These are phyloP conservation scores for Ambrosiella beaveri DNA, from an alignment of 2,329 filamentous ascomycete species.

Conservation along the genomic window DNA sequence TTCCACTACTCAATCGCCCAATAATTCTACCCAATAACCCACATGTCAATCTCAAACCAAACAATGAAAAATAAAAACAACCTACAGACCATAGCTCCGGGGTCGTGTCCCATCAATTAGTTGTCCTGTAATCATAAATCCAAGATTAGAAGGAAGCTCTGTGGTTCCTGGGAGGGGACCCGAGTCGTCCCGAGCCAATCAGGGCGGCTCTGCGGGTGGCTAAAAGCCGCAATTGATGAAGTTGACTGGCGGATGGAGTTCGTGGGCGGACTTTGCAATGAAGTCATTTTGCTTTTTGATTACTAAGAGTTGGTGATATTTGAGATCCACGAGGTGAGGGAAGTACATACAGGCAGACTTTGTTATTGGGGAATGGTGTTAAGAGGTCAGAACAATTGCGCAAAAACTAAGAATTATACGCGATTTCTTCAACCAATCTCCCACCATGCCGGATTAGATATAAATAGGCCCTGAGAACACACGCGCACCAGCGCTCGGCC, in stretches of 20 bases:
- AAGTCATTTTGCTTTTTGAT: not conserved
- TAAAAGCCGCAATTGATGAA: not conserved
- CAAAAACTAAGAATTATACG: no score
- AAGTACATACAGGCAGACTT: no score
- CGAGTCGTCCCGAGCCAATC: constrained; percentile 11
- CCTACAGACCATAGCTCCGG: no score
- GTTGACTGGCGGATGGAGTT: not conserved
- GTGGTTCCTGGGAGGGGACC: not conserved
- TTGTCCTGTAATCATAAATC: not conserved
- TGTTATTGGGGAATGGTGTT: not conserved
- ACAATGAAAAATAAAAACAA: no score
- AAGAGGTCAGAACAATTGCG: not conserved
- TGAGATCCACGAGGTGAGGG: no score
- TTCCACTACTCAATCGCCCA: no score
- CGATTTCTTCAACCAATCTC: no score
- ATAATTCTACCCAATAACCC: no score
- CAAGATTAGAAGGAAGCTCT: not conserved
- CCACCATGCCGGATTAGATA: no score
- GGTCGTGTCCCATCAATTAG: not conserved
- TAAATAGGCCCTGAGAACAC: no score
- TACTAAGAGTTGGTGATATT: not conserved
- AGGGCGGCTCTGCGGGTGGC: not conserved
- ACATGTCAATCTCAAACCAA: no score
- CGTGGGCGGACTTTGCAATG: not conserved
- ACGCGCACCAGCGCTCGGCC: no score